phyloP scores from a whole-genome alignment of 768 basidiomycete genomes.

The Mycena metata region DNA sequence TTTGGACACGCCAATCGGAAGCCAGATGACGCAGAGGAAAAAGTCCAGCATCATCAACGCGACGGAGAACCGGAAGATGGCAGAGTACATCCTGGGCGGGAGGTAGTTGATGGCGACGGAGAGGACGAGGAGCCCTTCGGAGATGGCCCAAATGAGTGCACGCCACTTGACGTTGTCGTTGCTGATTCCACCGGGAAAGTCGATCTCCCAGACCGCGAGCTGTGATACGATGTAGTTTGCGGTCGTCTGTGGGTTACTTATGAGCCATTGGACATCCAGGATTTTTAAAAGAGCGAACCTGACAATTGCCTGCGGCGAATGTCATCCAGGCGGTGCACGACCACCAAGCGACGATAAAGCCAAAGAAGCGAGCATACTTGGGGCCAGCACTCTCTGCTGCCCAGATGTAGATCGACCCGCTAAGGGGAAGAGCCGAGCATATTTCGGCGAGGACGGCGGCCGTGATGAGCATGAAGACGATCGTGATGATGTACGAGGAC shows the following conservation, averaged over 20 bases:
- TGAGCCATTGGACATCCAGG: constrained; percentile 13
- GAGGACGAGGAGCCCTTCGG: constrained; percentile 78
- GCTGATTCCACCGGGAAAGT: constrained; percentile 85
- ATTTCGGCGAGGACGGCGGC: constrained; percentile 91
- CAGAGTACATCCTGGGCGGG: constrained; percentile 80
- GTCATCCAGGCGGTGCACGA: constrained; percentile 97
- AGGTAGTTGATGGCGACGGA: constrained; percentile 89
- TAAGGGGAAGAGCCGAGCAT: constrained; percentile 88
- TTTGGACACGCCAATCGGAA: constrained; percentile 89
- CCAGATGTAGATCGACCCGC: constrained; percentile 96
- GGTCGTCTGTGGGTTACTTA: constrained; percentile 66
- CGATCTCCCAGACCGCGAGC: constrained; percentile 80
- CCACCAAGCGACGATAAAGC: constrained; percentile 95
- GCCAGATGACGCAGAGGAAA: constrained; percentile 89
- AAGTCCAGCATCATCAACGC: constrained; percentile 88
- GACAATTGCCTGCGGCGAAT: constrained; percentile 89
- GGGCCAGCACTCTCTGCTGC: constrained; percentile 93
- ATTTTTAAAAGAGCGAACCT: constrained; percentile 57
- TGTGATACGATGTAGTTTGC: constrained; percentile 93
- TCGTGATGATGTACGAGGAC: constrained; percentile 87
- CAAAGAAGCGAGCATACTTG: constrained; percentile 88
- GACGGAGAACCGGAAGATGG: constrained; percentile 83
- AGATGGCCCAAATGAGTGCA: constrained; percentile 85
- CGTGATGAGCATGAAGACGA: constrained; percentile 90
- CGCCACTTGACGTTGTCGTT: constrained; percentile 87